These are phyloP conservation scores for Leucocoprinus birnbaumii DNA, from an alignment of 768 basidiomycete genomes.

Conservation along the genomic window DNA sequence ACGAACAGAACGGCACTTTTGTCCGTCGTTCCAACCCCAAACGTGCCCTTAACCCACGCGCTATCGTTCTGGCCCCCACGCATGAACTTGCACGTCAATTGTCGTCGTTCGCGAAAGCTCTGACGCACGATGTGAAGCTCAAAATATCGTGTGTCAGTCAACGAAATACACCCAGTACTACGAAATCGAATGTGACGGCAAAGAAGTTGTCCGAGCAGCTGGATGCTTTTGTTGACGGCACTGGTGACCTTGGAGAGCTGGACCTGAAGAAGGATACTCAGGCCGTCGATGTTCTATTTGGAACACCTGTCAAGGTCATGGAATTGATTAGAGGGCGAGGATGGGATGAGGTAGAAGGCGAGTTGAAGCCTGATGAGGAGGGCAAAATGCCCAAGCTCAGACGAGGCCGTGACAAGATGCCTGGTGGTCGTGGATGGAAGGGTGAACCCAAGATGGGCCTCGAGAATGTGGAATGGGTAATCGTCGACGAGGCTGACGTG, in stretches of 20 bases:
- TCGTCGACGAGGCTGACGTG: constrained; percentile 91
- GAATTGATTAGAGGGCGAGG: constrained; percentile 56
- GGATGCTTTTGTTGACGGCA: constrained; percentile 16
- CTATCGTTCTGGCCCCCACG: constrained; percentile 81
- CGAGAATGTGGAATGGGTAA: constrained; percentile 79
- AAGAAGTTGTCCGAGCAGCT: constrained; percentile 44
- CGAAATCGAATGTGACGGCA: constrained; percentile 34
- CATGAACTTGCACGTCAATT: constrained; percentile 88
- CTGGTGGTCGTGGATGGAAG: constrained; percentile 38
- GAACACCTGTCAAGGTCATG: constrained; percentile 65
- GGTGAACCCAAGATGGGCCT: constrained; percentile 57
- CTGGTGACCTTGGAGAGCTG: constrained; percentile 14
- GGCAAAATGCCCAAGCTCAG: constrained; percentile 11
- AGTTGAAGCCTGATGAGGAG: constrained; percentile 17
- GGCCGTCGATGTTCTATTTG: constrained; percentile 57
- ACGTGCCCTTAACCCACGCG: constrained; percentile 57
- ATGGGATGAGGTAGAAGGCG: constrained; percentile 38
- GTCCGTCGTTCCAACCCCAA: not conserved
- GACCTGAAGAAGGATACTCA: constrained; percentile 12
- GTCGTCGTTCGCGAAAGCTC: constrained; percentile 65
- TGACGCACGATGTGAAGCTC: constrained; percentile 74
- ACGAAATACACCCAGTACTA: constrained; percentile 42
- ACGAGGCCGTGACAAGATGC: constrained; percentile 26
- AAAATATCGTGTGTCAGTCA: constrained; percentile 71
- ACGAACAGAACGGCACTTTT: constrained; percentile 35